Base-by-base conservation (phyloP, 345 rosid species). In the Erysimum cheiranthoides region DNA sequence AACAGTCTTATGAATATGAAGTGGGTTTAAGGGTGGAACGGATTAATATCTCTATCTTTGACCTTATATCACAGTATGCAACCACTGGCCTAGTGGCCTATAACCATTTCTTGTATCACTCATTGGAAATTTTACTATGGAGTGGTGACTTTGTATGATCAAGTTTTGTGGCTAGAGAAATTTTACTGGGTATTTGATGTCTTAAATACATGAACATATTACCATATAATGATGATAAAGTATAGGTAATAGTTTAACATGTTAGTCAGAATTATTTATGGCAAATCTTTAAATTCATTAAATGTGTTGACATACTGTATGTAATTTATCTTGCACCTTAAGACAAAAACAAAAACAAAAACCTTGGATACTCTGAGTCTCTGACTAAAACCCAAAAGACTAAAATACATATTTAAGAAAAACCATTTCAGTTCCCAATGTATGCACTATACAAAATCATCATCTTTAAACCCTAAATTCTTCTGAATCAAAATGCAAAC, bases 341-440 rank as follows among this genome's bases (percentile, higher is more conserved):
- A 16, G 72, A 66, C 58, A 40, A 73, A 61, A 42, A 52, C 77
- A 65, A 57, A 66, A 66, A 66, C 78, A 74, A 35, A 35, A 66
- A 66, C 73, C 13, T 74, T 67, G 68, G 73, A 74, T 74, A 36
- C 68, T 66, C 73, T 63, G 67, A 40, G 1, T 21, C 17, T 61
- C 50, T 63, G 57, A 64, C 36, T 38, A 38, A 38, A 61, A 27
- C 60, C 30, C 76, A 28, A 7, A 38, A 72, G 61, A 61, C 66
- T 60, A 66, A 52, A 32, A 18, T 0, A 50, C 34, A 39, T 51
- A 46, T 17, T 7, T 49, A 5, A 32, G 14, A 30, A 71, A 74
- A 35, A 11, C 3, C 28, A 53, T n/a, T 66, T 49, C 71, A 75
- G 13, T 75, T 47, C 12, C 61, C 61, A 59, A 60, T 16, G 68